Conservation (phyloP, 2,329 filamentous ascomycete genomes). For the Coniochaeta hoffmannii region DNA sequence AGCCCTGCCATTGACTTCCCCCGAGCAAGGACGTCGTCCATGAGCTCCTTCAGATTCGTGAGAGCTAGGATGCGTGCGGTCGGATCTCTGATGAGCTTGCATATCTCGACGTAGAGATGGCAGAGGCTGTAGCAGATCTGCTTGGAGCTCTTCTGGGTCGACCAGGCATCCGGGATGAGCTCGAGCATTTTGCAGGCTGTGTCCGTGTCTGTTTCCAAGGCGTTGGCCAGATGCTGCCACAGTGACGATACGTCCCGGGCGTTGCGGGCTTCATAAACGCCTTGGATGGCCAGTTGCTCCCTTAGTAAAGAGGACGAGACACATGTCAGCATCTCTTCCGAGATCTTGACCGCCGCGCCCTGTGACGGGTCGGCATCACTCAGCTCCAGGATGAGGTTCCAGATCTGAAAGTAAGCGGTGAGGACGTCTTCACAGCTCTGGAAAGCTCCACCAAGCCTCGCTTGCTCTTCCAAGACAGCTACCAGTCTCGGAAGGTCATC, state of each 20-base stretch:
- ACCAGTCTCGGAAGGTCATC: conserved; percentile 6
- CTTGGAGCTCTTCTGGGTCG: conserved; percentile 9
- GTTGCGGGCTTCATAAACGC: conserved; percentile 24
- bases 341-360: conserved; percentile 6
- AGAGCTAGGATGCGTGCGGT: conserved; percentile 41
- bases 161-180: conserved; percentile 23
- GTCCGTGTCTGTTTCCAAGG: conserved; percentile 31
- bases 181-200: conserved; percentile 34
- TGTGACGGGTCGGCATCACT: conserved; percentile 2
- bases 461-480: conserved; percentile 1
- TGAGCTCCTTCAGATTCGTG: conserved; percentile 34
- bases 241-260: conserved; percentile 12
- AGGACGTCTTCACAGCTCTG: conserved; percentile 30
- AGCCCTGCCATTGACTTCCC: conserved; percentile 9
- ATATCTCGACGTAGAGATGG: conserved; percentile 34
- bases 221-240: conserved; percentile 23
- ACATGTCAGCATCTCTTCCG: conserved; percentile 4
- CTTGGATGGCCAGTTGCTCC: conserved; percentile 19
- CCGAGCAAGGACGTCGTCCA: conserved; percentile 31
- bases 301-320: conserved; percentile 18
- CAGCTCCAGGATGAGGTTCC: conserved; percentile 32
- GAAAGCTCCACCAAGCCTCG: conserved; percentile 5
- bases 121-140: conserved; percentile 26
- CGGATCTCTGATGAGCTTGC: conserved; percentile 26
- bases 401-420: conserved; percentile 37